Evolutionary conservation across 768 basidiomycete genomes (phyloP).

Genomic region (Suillus lakei): DNA sequence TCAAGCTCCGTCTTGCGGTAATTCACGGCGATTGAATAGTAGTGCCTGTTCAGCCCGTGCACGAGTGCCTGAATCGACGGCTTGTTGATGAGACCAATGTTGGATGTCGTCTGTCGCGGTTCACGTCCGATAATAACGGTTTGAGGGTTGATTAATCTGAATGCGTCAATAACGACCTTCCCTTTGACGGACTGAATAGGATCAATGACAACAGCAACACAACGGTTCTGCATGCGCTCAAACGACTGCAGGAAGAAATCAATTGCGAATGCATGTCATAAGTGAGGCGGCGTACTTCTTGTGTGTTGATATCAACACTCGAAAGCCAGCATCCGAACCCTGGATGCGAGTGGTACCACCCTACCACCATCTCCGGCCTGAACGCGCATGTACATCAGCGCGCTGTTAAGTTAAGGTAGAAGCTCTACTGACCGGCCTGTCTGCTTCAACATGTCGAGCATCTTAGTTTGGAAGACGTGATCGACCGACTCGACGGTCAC

Average conservation of each 20-base stretch:
- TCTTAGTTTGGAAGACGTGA: conserved; percentile 97
- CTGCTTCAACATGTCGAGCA: conserved; percentile 99
- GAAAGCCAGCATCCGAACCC: conserved; percentile 99
- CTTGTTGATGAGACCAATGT: conserved; percentile 98
- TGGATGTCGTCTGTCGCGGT: conserved; percentile 95
- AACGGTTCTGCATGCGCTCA: conserved; percentile 89
- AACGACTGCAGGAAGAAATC: conserved; percentile 70
- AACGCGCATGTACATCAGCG: conserved; percentile 13
- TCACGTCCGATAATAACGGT: conserved; percentile 90
- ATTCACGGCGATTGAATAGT: conserved; percentile 97
- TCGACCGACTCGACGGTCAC: conserved; percentile 98
- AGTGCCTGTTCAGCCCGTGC: conserved; percentile 96
- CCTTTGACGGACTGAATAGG: conserved; percentile 99
- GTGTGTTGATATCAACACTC: conserved; percentile 98
- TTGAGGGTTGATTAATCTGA: conserved; percentile 94
- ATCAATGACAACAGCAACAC: conserved; percentile 97
- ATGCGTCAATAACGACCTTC: conserved; percentile 99
- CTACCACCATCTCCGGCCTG: conserved; percentile 97
- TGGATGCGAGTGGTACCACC: conserved; percentile 99
- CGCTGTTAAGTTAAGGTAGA: conserved; percentile 1
- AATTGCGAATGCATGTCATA: conserved; percentile 19
- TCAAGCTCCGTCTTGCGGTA: conserved; percentile 98
- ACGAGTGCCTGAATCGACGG: conserved; percentile 99
- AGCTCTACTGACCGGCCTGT: conserved; percentile 79
- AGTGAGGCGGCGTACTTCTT: conserved; percentile 65